phyloP scores from a whole-genome alignment of 306 rosid species.

The Begonia loranthoides region DNA sequence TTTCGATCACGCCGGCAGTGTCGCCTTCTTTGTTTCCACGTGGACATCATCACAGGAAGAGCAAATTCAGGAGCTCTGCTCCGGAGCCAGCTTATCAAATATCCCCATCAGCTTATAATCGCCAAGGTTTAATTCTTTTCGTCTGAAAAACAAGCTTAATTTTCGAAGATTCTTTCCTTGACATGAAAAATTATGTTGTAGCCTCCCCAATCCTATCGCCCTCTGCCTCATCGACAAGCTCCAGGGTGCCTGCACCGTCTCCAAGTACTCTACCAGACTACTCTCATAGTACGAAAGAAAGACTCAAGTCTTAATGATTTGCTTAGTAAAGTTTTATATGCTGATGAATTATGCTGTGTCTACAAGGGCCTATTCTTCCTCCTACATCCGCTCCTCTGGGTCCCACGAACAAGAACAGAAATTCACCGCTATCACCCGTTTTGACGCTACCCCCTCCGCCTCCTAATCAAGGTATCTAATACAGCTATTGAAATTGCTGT shows the following conservation, averaged over 20 bases:
- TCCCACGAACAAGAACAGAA: constrained; percentile 35
- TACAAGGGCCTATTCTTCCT: constrained; percentile 43
- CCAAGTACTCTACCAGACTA: constrained; percentile 29
- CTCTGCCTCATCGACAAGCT: constrained; percentile 26
- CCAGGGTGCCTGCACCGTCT: constrained; percentile 44
- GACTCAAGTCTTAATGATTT: background rate
- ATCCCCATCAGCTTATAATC: constrained; percentile 31
- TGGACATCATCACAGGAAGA: constrained; percentile 23
- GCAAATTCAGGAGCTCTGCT: constrained; percentile 23
- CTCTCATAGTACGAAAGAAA: constrained; percentile 32
- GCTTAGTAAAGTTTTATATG: constrained; percentile 11
- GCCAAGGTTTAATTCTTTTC: constrained; percentile 39
- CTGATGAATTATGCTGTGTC: constrained; percentile 15
- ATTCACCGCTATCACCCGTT: constrained; percentile 52
- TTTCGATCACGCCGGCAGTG: constrained; percentile 42
- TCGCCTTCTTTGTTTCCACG: constrained; percentile 31
- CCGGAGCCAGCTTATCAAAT: constrained; percentile 23
- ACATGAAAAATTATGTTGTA: constrained; percentile 1
- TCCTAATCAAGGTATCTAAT: constrained; percentile 53
- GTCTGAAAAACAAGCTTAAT: constrained; percentile 3
- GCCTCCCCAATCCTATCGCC: constrained; percentile 38
- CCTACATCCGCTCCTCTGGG: constrained; percentile 52
- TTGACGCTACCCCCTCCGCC: constrained; percentile 82
- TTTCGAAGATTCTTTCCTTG: constrained; percentile 3
- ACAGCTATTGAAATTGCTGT: constrained; percentile 8